Conservation (phyloP, 768 basidiomycete genomes). For the Tulasnella calospora region DNA sequence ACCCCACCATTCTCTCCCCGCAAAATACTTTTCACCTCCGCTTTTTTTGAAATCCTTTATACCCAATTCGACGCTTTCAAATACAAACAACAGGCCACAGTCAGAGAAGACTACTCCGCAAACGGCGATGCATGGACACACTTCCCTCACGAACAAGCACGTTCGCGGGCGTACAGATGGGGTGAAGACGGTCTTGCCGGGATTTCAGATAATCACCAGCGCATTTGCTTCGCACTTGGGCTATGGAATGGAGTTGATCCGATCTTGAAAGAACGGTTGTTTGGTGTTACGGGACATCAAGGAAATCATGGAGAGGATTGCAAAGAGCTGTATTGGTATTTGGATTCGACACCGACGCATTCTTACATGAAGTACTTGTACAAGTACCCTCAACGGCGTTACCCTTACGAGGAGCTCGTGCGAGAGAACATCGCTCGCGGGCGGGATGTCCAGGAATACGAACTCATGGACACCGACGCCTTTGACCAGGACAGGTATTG, state of each 20-base stretch:
- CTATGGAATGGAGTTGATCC: slow-evolving; percentile 94
- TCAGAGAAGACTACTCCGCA: slow-evolving; percentile 95
- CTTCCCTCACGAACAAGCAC: slow-evolving; percentile 89
- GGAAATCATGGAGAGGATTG: slow-evolving; percentile 99
- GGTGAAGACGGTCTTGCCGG: slow-evolving; percentile 98
- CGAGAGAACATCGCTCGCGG: slow-evolving; percentile 74
- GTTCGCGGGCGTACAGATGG: slow-evolving; percentile 95
- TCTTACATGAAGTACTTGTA: slow-evolving; percentile 99
- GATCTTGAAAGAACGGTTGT: slow-evolving; percentile 94
- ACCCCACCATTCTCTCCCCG: not conserved
- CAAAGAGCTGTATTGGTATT: slow-evolving; percentile 97
- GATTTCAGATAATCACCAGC: slow-evolving; percentile 94
- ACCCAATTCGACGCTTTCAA: slow-evolving; percentile 12
- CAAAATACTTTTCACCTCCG: not conserved
- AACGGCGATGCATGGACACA: slow-evolving; percentile 96
- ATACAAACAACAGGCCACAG: slow-evolving; percentile 66
- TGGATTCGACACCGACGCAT: slow-evolving; percentile 97
- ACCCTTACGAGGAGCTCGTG: slow-evolving; percentile 91
- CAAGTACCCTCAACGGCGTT: slow-evolving; percentile 92
- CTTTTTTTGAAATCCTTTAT: slow-evolving; percentile 26
- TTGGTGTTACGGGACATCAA: slow-evolving; percentile 93
- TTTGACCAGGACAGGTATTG: slow-evolving; percentile 95
- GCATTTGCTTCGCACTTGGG: slow-evolving; percentile 82
- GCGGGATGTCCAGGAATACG: slow-evolving; percentile 85
- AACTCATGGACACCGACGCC: slow-evolving; percentile 85